Conservation (phyloP, 2,329 filamentous ascomycete species). For the Phoma sp. region DNA sequence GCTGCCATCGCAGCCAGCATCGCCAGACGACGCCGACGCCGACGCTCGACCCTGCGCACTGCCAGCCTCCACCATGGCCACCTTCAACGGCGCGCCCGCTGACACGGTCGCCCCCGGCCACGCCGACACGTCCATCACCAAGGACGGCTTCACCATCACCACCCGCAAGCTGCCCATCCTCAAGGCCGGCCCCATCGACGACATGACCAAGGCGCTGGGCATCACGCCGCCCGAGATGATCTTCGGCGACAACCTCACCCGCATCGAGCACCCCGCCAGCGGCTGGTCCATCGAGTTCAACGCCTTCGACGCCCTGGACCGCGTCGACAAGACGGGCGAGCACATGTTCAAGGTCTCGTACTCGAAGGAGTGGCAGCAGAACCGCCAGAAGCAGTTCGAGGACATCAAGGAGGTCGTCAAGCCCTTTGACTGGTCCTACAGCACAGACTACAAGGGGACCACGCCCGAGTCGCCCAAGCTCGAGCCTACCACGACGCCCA, state of each 20-base stretch:
- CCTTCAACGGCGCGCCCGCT: conserved; percentile 42
- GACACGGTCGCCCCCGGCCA: conserved; percentile 44
- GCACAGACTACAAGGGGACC: conserved; percentile 83
- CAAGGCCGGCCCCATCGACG: conserved; percentile 88
- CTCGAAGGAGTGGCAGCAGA: conserved; percentile 84
- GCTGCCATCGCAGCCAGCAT: neutral
- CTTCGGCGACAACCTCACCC: conserved; percentile 91
- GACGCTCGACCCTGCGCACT: conserved; percentile 16
- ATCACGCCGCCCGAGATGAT: conserved; percentile 99
- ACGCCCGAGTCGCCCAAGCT: conserved; percentile 54
- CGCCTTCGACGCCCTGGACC: conserved; percentile 85
- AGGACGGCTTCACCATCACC: conserved; percentile 71
- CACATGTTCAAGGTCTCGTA: conserved; percentile 94
- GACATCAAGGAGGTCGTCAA: conserved; percentile 93
- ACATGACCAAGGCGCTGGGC: conserved; percentile 77
- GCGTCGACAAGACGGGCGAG: conserved; percentile 90
- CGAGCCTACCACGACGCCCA: conserved; percentile 59
- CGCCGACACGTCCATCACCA: conserved; percentile 46
- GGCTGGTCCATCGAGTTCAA: conserved; percentile 84
- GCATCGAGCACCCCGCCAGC: conserved; percentile 74
- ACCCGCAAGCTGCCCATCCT: conserved; percentile 94
- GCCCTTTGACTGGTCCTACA: conserved; percentile 98
- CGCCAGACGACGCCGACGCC: conserved; percentile 1
- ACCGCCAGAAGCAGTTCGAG: conserved; percentile 77
- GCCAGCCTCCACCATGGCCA: conserved; percentile 26